Base-by-base conservation (phyloP, 257 asterid genomes). In the Vinca minor region DNA sequence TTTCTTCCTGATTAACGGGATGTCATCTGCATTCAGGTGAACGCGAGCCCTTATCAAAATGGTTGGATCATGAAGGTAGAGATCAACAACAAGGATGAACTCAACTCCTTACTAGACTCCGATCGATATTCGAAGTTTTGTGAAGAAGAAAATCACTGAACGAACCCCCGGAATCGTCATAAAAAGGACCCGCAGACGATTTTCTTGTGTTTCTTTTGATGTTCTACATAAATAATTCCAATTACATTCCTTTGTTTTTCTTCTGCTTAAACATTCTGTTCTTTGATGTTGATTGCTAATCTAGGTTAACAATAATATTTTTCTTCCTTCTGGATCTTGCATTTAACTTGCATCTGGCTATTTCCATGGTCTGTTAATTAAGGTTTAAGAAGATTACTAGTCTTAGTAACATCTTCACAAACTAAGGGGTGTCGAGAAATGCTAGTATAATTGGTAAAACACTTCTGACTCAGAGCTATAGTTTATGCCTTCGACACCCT, bases 41-140 rank as follows among this genome's bases (percentile, higher is more conserved):
- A 90, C 21, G 83, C 78, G 11, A 87, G 95, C 79, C 96, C 97
- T 0, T 92, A 86, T n/a, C 78, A 84, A 49, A 84, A 85, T 18
- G 98, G 98, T 72, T 92, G 98, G 98, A 84, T 92, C 69, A 87
- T 92, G 71, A 92, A 89, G 83, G 98, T 92, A 25, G 95, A 87
- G 74, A 21, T 92, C 69, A 77, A 76, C 67, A 74, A 69, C 17
- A 62, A 75, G 8, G 83, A 79, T 8, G 97, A 89, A 66, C 69
- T 83, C 59, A 68, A 65, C 55, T 55, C 76, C 49, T 79, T 92
- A 44, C 83, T 92, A 87, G 94, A 83, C 71, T 61, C 89, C 34
- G 89, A 78, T 11, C 67, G 68, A 12, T 92, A 92, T 80, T 74
- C 92, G 72, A 78, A 80, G 78, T 79, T 85, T 75, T 92, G 98